Evolutionary conservation across 495 filamentous ascomycete species (phyloP).

Genomic region (Tuber calosporum): DNA sequence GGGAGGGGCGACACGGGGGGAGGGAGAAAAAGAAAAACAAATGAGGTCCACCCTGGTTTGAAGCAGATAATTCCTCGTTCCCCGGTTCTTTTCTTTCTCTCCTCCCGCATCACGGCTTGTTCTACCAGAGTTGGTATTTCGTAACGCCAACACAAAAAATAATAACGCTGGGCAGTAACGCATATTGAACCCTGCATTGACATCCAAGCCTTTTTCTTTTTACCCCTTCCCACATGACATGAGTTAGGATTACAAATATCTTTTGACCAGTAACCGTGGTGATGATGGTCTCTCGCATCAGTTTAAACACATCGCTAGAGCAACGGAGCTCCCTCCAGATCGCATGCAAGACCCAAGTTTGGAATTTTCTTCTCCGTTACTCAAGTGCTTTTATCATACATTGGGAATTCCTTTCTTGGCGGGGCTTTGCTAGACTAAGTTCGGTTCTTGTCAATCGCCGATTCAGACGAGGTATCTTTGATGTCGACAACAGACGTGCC

Average conservation of each 20-base stretch:
- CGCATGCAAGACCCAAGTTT: not conserved
- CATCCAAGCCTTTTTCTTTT: not conserved
- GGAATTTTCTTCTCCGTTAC: not conserved
- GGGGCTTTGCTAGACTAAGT: not conserved
- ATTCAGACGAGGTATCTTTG: not conserved
- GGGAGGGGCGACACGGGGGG: not conserved
- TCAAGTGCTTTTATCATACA: not conserved
- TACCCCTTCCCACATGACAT: not conserved
- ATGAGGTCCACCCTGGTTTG: not conserved
- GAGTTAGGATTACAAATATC: not conserved
- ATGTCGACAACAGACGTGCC: not conserved
- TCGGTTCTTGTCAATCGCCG: not conserved
- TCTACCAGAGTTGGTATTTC: not conserved
- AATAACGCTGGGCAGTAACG: slow-evolving; percentile 1
- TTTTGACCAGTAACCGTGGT: not conserved
- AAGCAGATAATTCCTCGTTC: not conserved
- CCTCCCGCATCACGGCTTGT: not conserved
- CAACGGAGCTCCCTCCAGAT: not conserved
- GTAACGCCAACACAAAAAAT: not conserved
- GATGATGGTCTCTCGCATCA: not conserved
- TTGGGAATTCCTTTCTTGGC: not conserved
- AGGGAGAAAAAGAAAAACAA: not conserved
- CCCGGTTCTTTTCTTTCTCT: not conserved
- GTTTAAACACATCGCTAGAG: not conserved
- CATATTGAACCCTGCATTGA: not conserved